Base-by-base conservation (phyloP, 768 basidiomycete genomes). In the Pleurotus tuber-regium region DNA sequence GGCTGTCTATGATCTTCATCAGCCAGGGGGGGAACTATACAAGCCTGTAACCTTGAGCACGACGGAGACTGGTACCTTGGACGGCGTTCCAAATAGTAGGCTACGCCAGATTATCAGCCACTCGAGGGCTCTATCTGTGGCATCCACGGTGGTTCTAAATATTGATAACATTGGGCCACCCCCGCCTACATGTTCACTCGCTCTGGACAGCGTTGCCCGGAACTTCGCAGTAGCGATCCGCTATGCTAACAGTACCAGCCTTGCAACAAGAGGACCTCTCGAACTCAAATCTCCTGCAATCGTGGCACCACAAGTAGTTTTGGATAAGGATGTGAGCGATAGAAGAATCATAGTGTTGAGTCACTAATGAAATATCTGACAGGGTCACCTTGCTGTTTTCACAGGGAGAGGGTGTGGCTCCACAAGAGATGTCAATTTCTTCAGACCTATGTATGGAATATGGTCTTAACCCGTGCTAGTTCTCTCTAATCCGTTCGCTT, bases 311-410 rank as follows among this genome's bases (percentile, higher is more conserved):
- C 61, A 59, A 23, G 58, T 66, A 16, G 63, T 65, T 16, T 42
- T 66, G 5, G 65, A 66, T 44, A 43, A 56, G 23, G 57, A 63
- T 46, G 65, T 63, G 28, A 33, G 44, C 28, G 14, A 11, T 44
- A 2, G 31, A 16, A 18, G 11, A 16, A 14, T 30, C 44, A 18
- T 4, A 23, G 31, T 47, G 19, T 19, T 23, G 9, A 14, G n/a
- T 47, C 10, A 8, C 26, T 47, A 8, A 16, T 16, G 10, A 18
- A 9, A 11, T 18, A 29, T 26, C 23, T 8, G n/a, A n/a, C 46
- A 64, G 65, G 65, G 65, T 16, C 47, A 61, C 12, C 43, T 66
- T 0, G 65, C 63, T 14, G 65, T 64, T 11, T 66, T 63, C 42
- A 64, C 61, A 1, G 65, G 65, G 3, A 58, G 65, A 33, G 65